Evolutionary conservation across 164 flowering plant species (phyloP), one percentile per base, ranked within the genome.

Genomic region (Magnolia officinalis): DNA sequence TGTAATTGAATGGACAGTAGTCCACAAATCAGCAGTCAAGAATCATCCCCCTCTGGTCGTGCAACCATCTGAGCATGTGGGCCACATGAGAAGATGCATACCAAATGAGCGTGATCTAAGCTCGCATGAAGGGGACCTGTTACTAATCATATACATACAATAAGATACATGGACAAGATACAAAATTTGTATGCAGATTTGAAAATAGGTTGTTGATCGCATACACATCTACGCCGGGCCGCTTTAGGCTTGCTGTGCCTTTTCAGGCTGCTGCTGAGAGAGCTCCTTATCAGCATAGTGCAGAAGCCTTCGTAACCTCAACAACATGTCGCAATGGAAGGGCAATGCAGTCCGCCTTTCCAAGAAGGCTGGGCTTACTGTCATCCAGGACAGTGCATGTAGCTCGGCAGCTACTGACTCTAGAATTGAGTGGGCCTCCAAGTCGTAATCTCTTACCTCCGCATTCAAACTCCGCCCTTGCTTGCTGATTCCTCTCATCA

Each of bases 331-430:
- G 76, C 99, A 92, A 69, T 96, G 99, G 73, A 93, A 89, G 10
- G 99, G 99, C 73, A 96, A 76, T 7, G 97, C 89, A 50, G 95
- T 87, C 69, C 99, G 88, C 18, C 99, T 85, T 4, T 94, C 97
- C 85, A 91, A 74, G 82, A 89, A 94, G 6, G 92, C 90, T 1
- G 99, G 98, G 81, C 98, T 92, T 8, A 83, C 89, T 2, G 98
- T 96, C 98, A 96, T 90, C 98, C 98, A 96, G 37, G 99, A 96
- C 4, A 96, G 85, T 63, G 97, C 93, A 78, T 96, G 99, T 70
- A 96, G 95, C 83, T 94, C 99, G 23, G 98, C 97, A 52, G 97
- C 88, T 61, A 90, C 76, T 13, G 89, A 75, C 80, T 92, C 96
- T 0, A 96, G 90, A 81, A 96, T 83, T 70, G 87, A 71, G 80